Percentiles rank a stretch among this genome's conserved stretches.
phyloP scores from a whole-genome alignment of 106 monocot species.

The Dendrobium chrysotoxum region DNA sequence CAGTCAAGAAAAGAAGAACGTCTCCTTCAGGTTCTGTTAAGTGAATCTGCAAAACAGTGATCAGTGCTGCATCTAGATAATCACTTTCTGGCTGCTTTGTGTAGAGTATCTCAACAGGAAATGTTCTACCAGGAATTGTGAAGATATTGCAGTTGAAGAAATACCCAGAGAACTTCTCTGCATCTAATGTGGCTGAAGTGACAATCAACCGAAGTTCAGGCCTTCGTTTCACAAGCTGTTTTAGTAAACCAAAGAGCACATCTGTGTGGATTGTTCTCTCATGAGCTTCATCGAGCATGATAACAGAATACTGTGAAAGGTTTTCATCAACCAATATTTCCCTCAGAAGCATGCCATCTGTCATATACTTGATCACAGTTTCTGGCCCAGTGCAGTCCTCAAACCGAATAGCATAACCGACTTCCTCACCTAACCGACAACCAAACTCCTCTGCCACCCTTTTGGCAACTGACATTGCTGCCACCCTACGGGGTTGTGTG shows the following conservation, averaged over 20 bases:
- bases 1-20: slow-evolving; percentile 85
- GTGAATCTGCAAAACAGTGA: slow-evolving; percentile 89
- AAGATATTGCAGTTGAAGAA: slow-evolving; percentile 93
- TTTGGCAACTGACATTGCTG: slow-evolving; percentile 96
- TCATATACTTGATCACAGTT: slow-evolving; percentile 96
- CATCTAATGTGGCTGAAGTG: slow-evolving; percentile 90
- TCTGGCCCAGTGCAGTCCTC: slow-evolving; percentile 96
- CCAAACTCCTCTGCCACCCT: slow-evolving; percentile 99
- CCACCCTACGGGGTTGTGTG: slow-evolving; percentile 94
- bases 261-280: slow-evolving; percentile 94
- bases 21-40: slow-evolving; percentile 95
- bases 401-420: slow-evolving; percentile 94
- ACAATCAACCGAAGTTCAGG: slow-evolving; percentile 81
- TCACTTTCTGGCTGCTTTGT: slow-evolving; percentile 90
- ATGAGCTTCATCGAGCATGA: slow-evolving; percentile 98
- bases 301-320: slow-evolving; percentile 84
- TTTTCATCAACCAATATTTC: slow-evolving; percentile 89
- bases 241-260: slow-evolving; percentile 88
- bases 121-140: slow-evolving; percentile 90
- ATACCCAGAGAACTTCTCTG: slow-evolving; percentile 95
- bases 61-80: slow-evolving; percentile 90
- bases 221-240: slow-evolving; percentile 69
- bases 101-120: slow-evolving; percentile 93
- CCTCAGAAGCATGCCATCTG: slow-evolving; percentile 92
- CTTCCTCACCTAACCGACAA: slow-evolving; percentile 85